Base-by-base conservation (phyloP, 805 yeast genomes). In the Saccharomycopsis olivae region DNA sequence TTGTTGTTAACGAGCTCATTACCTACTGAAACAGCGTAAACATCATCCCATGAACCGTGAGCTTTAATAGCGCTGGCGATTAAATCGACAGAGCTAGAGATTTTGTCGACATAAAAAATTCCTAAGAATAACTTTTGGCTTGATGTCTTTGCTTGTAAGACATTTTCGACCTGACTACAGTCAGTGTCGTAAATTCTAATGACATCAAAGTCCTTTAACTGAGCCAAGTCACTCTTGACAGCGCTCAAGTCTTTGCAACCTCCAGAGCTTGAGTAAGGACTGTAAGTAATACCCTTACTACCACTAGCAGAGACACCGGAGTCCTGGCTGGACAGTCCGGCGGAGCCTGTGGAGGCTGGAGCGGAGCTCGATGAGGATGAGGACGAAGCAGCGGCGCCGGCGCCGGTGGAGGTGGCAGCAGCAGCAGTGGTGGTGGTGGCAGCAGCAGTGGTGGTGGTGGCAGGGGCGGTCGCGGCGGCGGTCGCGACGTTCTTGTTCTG, bases 101-200 rank as follows among this genome's bases (percentile, higher is more conserved):
- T 41, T 56, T 39, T 48, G 72, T 53, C 49, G 64, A 73, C 37
- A 53, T 46, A 29, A 56, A 55, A 47, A 74, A 83, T 61, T 37
- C 94, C 94, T 27, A 78, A 70, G 57, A 79, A 78, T 30, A 82
- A 49, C 57, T 75, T 66, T 62, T 83, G 94, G 51, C 58, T 49
- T 13, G 69, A 52, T 19, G 64, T 57, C 56, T 78, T 62, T 36
- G 73, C 66, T 18, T 69, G 64, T 54, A 75, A 56, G 24, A 78
- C 77, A 56, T 72, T 71, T 42, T 66, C 69, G 44, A 82, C 70
- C 51, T 80, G 83, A 52, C 66, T 58, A 60, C 94, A 84, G 66
- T 84, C 94, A 38, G 77, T 75, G 28, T 82, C 78, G 64, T 84
- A 84, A 41, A 83, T 65, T 61, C 94, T 75, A 58, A 84, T 77